These are phyloP conservation scores for Dimargaris cristalligena DNA, from an alignment of 192 early-diverging fungal genomes.

Conservation along the genomic window DNA sequence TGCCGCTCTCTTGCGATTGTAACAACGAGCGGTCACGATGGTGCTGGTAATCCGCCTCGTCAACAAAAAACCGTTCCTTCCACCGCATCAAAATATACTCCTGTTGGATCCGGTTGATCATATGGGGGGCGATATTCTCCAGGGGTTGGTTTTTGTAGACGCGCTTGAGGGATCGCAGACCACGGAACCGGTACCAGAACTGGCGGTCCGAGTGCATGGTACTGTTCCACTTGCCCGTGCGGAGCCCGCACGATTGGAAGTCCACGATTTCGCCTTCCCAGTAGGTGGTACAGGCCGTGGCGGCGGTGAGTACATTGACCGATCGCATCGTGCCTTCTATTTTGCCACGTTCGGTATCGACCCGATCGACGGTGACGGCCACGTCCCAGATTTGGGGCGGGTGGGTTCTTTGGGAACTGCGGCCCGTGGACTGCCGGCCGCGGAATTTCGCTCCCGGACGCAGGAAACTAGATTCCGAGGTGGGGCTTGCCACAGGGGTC, in stretches of 20 bases:
- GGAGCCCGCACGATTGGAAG: slow-evolving; percentile 34
- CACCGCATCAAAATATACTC: slow-evolving; percentile 57
- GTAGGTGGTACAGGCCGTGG: slow-evolving; percentile 30
- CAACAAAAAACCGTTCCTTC: slow-evolving; percentile 46
- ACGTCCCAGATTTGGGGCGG: slow-evolving; percentile 12
- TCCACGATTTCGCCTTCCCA: slow-evolving; percentile 55
- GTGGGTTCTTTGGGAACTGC: not conserved
- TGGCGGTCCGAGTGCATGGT: slow-evolving; percentile 22
- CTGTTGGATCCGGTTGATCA: slow-evolving; percentile 30
- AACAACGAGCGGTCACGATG: no score
- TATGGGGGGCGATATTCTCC: slow-evolving; percentile 16
- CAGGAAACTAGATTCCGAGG: slow-evolving; percentile 4
- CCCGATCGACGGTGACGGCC: slow-evolving; percentile 16
- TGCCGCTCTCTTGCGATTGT: no score
- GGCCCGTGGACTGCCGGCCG: slow-evolving; percentile 1
- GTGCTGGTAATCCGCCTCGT: slow-evolving; percentile 27
- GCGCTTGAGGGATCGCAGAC: slow-evolving; percentile 15
- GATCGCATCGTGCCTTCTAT: slow-evolving; percentile 38
- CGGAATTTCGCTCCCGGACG: slow-evolving; percentile 6
- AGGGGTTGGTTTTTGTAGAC: slow-evolving; percentile 18
- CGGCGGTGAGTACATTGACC: slow-evolving; percentile 34
- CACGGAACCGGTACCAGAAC: slow-evolving; percentile 24
- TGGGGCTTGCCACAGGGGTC: not conserved
- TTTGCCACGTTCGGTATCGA: slow-evolving; percentile 19
- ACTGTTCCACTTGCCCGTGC: slow-evolving; percentile 41